Percentiles rank a stretch among this genome's conserved stretches.
Evolutionary conservation across 495 filamentous ascomycete genomes (phyloP).

Genomic region (Annulohypoxylon nitens): DNA sequence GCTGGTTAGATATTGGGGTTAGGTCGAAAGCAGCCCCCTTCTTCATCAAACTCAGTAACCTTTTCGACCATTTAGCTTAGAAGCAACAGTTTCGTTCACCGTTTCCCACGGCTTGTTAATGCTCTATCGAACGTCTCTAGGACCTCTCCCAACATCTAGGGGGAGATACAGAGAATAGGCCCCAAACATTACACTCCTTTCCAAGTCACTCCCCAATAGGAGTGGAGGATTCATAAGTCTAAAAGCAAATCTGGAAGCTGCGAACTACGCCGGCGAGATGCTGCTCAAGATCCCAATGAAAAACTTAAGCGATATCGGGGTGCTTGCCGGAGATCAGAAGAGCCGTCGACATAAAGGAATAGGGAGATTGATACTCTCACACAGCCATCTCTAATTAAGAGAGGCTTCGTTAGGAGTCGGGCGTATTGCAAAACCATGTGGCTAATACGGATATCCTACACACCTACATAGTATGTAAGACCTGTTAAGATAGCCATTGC

Average conservation of each 20-base stretch:
- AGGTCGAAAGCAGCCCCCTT: conserved; percentile 44
- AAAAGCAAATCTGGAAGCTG: conserved; percentile 1
- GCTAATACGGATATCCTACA: neutral
- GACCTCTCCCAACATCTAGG: conserved; percentile 47
- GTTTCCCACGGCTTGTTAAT: neutral
- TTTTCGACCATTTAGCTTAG: conserved; percentile 53
- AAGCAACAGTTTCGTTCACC: neutral
- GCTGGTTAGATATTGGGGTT: neutral
- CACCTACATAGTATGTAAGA: neutral
- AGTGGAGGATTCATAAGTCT: neutral
- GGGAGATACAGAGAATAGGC: conserved; percentile 52
- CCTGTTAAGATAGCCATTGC: neutral
- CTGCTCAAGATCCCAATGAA: neutral
- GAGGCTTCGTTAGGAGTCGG: neutral
- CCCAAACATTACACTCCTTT: conserved; percentile 54
- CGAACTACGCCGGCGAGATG: conserved; percentile 3
- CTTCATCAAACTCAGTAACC: conserved; percentile 43
- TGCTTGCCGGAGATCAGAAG: conserved; percentile 11
- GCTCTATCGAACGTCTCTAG: conserved; percentile 41
- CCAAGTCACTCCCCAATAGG: conserved; percentile 50
- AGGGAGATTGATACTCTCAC: neutral
- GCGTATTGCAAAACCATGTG: conserved; percentile 2
- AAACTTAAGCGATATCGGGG: conserved; percentile 18
- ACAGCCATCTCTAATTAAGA: neutral
- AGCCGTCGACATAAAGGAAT: conserved; percentile 18